Conservation (phyloP, 257 asterid genomes). For the Verbena officinalis region DNA sequence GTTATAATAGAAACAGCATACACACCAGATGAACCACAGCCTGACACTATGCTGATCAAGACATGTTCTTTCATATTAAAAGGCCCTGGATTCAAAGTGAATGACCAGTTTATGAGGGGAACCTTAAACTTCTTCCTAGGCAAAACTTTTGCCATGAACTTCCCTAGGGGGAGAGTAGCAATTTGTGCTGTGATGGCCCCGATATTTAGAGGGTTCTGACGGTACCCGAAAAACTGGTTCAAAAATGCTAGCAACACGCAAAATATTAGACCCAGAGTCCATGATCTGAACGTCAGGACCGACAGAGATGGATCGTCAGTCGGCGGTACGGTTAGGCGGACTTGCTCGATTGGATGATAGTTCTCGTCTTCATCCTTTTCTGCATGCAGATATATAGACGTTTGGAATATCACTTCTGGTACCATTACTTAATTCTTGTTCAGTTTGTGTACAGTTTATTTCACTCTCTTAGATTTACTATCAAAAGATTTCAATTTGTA, state of each 20-base stretch:
- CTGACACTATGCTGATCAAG: conserved; percentile 64
- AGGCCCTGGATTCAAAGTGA: conserved; percentile 66
- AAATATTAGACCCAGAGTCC: conserved; percentile 57
- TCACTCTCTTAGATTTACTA: too few relatives aligned
- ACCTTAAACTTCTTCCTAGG: conserved; percentile 40
- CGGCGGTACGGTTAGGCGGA: conserved; percentile 59
- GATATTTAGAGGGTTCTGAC: conserved; percentile 44
- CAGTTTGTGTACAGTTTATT: too few relatives aligned
- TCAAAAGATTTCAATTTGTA: too few relatives aligned
- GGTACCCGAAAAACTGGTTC: conserved; percentile 59
- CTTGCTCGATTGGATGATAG: conserved; percentile 66
- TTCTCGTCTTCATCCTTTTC: conserved; percentile 39
- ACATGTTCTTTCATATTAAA: conserved; percentile 74
- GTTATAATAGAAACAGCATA: conserved; percentile 56
- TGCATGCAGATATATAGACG: conserved; percentile 10
- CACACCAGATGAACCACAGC: conserved; percentile 49
- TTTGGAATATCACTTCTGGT: too few relatives aligned
- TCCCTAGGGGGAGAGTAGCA: conserved; percentile 56
- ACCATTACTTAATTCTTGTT: too few relatives aligned
- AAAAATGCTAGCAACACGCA: conserved; percentile 51
- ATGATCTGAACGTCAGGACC: conserved; percentile 57
- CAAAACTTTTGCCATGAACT: conserved; percentile 51
- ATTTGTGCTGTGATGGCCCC: conserved; percentile 52
- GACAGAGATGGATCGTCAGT: conserved; percentile 53
- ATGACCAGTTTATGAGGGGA: conserved; percentile 46